These are phyloP conservation scores for Fusarium pseudograminearum DNA, from an alignment of 2,329 filamentous ascomycete genomes.

Conservation along the genomic window DNA sequence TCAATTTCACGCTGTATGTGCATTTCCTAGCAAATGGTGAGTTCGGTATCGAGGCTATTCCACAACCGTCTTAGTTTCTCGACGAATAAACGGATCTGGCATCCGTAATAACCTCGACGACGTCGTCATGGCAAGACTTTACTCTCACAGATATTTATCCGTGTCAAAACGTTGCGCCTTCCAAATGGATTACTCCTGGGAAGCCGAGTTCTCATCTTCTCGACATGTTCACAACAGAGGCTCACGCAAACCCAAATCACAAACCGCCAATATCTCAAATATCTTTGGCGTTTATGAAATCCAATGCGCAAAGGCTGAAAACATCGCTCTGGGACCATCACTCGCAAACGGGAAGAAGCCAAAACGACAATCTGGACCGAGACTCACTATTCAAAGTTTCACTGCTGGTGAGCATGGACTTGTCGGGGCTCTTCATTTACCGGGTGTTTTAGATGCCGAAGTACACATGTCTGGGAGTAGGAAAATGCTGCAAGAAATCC, in stretches of 20 bases:
- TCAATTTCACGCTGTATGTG: neutral
- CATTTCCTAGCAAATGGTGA: neutral
- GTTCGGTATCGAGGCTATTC: neutral
- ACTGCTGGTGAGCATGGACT: slow-evolving; percentile 6
- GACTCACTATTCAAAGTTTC: neutral
- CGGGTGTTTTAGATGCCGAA: slow-evolving; percentile 2
- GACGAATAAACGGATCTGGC: neutral
- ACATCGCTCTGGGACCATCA: neutral
- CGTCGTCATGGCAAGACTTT: neutral
- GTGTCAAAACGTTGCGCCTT: fast-evolving
- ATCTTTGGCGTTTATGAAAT: slow-evolving; percentile 16
- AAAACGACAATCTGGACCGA: neutral
- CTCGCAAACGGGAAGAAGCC: neutral
- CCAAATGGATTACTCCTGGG: neutral
- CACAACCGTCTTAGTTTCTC: neutral
- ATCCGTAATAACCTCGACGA: neutral
- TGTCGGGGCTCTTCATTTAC: neutral
- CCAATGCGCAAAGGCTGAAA: slow-evolving; percentile 8
- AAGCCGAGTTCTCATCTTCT: neutral
- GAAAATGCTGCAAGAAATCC: neutral
- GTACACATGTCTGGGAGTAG: slow-evolving; percentile 19
- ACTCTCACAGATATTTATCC: neutral
- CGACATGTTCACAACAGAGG: slow-evolving; percentile 18
- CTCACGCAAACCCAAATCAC: neutral
- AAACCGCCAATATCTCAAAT: neutral